Base-by-base conservation (phyloP, 2,329 filamentous ascomycete species). In the Aspergillus glaucus region DNA sequence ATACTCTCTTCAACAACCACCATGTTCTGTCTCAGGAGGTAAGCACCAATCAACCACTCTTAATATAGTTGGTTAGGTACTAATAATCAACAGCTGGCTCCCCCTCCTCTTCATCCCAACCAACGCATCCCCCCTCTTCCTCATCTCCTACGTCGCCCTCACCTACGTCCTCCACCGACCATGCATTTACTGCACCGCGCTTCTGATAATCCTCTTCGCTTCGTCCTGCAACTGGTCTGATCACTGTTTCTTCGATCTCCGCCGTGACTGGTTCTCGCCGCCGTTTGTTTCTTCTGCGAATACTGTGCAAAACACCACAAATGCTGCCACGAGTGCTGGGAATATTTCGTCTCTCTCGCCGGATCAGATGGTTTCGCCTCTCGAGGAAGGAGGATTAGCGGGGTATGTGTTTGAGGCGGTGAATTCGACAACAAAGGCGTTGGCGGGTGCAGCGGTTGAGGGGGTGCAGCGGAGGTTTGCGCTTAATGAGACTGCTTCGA, bases 111-210 rank as follows among this genome's bases (percentile, higher is more conserved):
- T 93, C 72, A 90, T 93, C 60, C 88, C 88, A 46, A 88, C 88
- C 51, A 90, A 91, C 68, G 86, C 88, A 59, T 90, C 87, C 50
- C 88, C 88, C 22, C 80, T 87, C 62, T 91, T 92, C 75, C 88
- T 93, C 67, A 82, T 92, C 73, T 81, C 89, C 72, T 89, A 93
- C 78, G 86, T 98, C 75, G 79, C 89, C 56, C 89, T 91, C 69
- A 95, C 91, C 56, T 97, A 95, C 77, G 88, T 95, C 72, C 84
- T 98, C 62, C 95, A 96, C 74, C 85, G 92, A 48, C 93, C 93
- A 47, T 98, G 93, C 75, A 86, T 95, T 60, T 98, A 98, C 79
- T 98, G 93, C 80, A 95, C 90, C 52, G 84, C 96, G 53, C 86
- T 98, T 47, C 88, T 98, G 44, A 80, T 95, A 56, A 90, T 97